Conservation (phyloP, 495 filamentous ascomycete genomes). For the Clohesyomyces aquaticus region DNA sequence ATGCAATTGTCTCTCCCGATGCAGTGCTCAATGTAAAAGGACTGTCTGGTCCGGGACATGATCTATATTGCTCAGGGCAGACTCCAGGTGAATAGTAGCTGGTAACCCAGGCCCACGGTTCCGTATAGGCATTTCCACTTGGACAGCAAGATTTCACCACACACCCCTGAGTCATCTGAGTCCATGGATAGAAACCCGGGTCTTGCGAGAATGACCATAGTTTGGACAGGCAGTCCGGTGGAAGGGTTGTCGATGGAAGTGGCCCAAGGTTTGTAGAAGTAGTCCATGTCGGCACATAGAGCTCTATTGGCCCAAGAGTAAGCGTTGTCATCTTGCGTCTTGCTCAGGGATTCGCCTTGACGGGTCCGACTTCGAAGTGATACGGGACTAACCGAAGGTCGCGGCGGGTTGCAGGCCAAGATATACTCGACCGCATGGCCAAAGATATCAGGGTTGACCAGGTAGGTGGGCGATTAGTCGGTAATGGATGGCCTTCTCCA, state of each 20-base stretch:
- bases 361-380: neutral
- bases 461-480: too few relatives aligned
- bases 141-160: slow-evolving; percentile 4
- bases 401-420: neutral
- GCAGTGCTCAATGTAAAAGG: neutral
- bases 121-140: neutral
- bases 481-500: neutral
- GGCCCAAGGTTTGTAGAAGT: slow-evolving; percentile 5
- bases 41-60: neutral
- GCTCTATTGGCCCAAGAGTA: neutral
- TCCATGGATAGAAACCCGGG: neutral
- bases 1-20: slow-evolving; percentile 1
- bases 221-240: neutral
- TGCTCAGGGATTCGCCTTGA: neutral
- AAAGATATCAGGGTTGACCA: too few relatives aligned
- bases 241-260: neutral
- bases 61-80: neutral
- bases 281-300: neutral
- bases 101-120: slow-evolving; percentile 1
- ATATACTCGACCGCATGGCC: neutral
- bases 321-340: neutral
- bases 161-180: slow-evolving; percentile 2
- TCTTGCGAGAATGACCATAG: neutral
- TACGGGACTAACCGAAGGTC: neutral
- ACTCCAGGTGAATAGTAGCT: slow-evolving; percentile 2